Conservation (phyloP, 495 filamentous ascomycete species). For the Cercophora samala region DNA sequence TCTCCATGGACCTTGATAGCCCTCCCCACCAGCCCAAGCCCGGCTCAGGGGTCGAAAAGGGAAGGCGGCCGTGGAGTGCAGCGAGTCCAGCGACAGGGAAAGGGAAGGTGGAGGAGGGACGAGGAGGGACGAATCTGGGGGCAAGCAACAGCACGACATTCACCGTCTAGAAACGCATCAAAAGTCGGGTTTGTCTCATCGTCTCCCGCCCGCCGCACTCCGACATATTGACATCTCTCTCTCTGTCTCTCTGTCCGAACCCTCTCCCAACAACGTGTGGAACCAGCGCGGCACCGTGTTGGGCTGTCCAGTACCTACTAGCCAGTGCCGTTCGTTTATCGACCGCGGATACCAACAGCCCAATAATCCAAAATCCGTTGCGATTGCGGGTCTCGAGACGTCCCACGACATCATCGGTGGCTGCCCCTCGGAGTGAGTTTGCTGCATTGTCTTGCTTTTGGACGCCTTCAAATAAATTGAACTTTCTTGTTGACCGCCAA, state of each 20-base stretch:
- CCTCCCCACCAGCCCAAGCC: conserved; percentile 15
- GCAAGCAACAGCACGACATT: conserved; percentile 3
- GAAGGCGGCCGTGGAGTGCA: conserved; percentile 16
- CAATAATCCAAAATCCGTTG: background rate
- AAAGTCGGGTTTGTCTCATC: background rate
- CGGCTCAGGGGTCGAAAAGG: conserved; percentile 21
- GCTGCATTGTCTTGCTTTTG: conserved; percentile 9
- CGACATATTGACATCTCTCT: conserved; percentile 2
- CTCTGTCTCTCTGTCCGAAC: background rate
- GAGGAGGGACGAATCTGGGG: conserved; percentile 3
- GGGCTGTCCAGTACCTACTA: conserved; percentile 4
- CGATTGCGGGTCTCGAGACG: background rate
- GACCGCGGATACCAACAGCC: conserved; percentile 7
- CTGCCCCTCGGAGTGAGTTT: conserved; percentile 6
- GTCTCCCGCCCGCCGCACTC: background rate
- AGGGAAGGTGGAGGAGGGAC: conserved; percentile 10
- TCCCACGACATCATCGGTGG: conserved; percentile 7
- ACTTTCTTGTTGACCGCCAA: conserved; percentile 1
- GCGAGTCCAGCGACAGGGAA: conserved; percentile 4
- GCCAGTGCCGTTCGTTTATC: conserved; percentile 3
- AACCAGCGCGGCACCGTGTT: conserved; percentile 6
- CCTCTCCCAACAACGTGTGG: background rate
- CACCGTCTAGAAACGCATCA: background rate
- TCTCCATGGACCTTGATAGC: background rate
- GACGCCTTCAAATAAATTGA: conserved; percentile 1